phyloP scores from a whole-genome alignment of 2,329 filamentous ascomycete genomes.

The Hymenotorrendiella dingleyae region DNA sequence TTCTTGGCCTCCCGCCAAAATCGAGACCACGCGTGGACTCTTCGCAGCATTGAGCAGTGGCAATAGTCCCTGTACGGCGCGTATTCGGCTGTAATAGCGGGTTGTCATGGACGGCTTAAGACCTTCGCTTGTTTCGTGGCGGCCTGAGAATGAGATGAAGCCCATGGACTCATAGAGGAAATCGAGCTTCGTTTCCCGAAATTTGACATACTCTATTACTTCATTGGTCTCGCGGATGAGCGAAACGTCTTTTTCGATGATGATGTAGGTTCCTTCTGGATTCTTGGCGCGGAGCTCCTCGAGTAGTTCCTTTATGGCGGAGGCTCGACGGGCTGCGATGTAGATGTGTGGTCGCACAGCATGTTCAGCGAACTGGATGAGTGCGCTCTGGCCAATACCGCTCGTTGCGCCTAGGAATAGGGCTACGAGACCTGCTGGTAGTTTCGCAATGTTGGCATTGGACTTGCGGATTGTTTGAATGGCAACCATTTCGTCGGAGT shows the following conservation, averaged over 20 bases:
- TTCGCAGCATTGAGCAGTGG: constrained; percentile 43
- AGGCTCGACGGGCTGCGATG: constrained; percentile 33
- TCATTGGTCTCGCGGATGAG: constrained; percentile 42
- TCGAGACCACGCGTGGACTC: constrained; percentile 43
- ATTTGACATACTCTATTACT: constrained; percentile 37
- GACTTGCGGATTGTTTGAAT: constrained; percentile 6
- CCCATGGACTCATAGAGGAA: constrained; percentile 40
- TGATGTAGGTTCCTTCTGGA: not conserved
- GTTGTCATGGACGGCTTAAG: constrained; percentile 44
- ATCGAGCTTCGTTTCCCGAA: constrained; percentile 37
- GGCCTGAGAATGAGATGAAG: constrained; percentile 19
- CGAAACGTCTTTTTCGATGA: constrained; percentile 35
- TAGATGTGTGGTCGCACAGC: constrained; percentile 37
- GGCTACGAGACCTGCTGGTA: constrained; percentile 3
- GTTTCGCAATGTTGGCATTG: constrained; percentile 4
- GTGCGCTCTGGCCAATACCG: constrained; percentile 8
- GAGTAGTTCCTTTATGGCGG: constrained; percentile 1
- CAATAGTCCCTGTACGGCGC: constrained; percentile 48
- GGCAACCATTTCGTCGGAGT: constrained; percentile 6
- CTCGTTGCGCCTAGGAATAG: constrained; percentile 7
- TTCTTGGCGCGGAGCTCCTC: constrained; percentile 30
- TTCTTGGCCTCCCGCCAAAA: constrained; percentile 45
- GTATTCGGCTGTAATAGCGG: constrained; percentile 48
- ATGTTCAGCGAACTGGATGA: constrained; percentile 33
- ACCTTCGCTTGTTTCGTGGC: constrained; percentile 46